Conservation (phyloP, 192 early-diverging fungal species). For the Coemansia sp. region DNA sequence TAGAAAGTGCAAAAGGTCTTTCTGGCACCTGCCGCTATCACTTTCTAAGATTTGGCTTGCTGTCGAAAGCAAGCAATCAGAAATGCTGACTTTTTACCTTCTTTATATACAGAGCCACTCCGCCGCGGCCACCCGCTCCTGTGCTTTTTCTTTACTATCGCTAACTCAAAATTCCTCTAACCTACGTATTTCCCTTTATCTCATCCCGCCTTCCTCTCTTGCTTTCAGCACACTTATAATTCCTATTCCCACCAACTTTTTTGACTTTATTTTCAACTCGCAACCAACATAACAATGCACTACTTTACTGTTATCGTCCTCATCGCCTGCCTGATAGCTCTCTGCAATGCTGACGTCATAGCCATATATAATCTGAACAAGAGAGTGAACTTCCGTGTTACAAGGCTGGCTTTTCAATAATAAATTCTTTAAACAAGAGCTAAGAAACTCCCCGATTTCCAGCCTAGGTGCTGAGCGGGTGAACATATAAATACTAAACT, state of each 20-base stretch:
- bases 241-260: not conserved
- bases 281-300: not conserved
- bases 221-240: not conserved
- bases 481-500: no score
- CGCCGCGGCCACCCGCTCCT: not conserved
- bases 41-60: not conserved
- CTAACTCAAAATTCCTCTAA: not conserved
- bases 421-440: no score
- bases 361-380: not conserved
- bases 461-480: no score
- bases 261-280: constrained; percentile 1
- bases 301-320: not conserved
- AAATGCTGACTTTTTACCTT: not conserved
- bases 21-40: not conserved
- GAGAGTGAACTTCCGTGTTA: no score
- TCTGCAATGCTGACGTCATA: not conserved
- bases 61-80: no score
- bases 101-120: not conserved
- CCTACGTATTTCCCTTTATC: not conserved
- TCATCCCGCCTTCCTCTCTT: not conserved
- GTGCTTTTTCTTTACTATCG: not conserved
- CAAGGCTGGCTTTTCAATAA: no score
- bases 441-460: no score
- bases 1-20: not conserved
- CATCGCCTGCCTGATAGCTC: not conserved